Base-by-base conservation (phyloP, 768 basidiomycete species). In the Tylopilus balloui region DNA sequence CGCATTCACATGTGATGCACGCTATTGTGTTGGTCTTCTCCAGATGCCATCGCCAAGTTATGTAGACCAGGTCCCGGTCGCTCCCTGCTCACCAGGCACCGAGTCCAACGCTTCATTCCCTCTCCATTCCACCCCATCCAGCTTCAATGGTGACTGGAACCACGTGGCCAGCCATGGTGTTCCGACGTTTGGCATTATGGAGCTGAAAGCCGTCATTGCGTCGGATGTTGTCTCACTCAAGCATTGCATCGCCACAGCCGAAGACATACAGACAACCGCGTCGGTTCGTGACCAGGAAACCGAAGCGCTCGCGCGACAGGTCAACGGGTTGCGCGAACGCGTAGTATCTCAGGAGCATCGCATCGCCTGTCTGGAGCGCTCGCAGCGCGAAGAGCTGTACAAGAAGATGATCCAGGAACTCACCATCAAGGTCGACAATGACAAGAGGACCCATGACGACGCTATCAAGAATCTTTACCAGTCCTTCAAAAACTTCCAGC, bases 181-280 rank as follows among this genome's bases (percentile, higher is more conserved):
- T 36, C 42, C 40, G 0, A 45, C 9, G 29, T 47, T 51, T 6
- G 35, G 45, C 37, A 25, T 41, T 19, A n/a, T 27, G n/a, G 51
- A 53, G 14, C 43, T 46, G 19, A 49, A 38, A 12, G 24, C 42
- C 6, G 5, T 31, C 19, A 32, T 54, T 5, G 52, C 48, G 5
- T 57, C 50, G 25, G 53, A 51, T 2, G 28, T 65, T 27, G 47
- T 54, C 15, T 44, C 44, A 0, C 57, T 63, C 45, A 50, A 52
- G 53, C 47, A 55, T 47, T 57, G 63, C 14, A 20, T 63, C 19
- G 25, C 45, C 15, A 37, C 27, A 5, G 39, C 58, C 38, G 63
- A 63, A 39, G 47, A 44, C 10, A 40, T 24, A 0, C 48, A 36
- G 31, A 4, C 42, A 3, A 25, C 25, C 1, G 24, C 20, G 14